Percentiles rank a stretch among this genome's conserved stretches.
These are phyloP conservation scores for Komagataella pastoris DNA, from an alignment of 805 yeast species.

Conservation along the genomic window DNA sequence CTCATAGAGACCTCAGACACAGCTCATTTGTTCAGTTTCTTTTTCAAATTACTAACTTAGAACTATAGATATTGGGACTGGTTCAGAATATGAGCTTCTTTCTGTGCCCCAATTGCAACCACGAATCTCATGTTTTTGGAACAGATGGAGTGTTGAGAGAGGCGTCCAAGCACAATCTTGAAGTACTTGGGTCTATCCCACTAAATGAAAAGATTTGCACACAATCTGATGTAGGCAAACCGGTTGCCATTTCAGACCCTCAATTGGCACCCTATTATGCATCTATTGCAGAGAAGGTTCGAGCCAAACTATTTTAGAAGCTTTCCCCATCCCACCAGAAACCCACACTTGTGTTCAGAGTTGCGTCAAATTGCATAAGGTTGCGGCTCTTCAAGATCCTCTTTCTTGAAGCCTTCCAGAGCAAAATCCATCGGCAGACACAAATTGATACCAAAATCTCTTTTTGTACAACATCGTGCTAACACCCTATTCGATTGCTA, in stretches of 20 bases:
- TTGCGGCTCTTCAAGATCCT: not conserved
- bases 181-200: conserved; percentile 56
- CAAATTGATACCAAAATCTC: not conserved
- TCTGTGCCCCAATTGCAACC: conserved; percentile 64
- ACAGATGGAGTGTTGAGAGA: conserved; percentile 40
- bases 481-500: not conserved
- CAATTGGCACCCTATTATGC: not conserved
- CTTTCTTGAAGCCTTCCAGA: not conserved
- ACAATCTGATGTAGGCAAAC: conserved; percentile 53
- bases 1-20: not conserved
- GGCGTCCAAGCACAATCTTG: conserved; percentile 31
- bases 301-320: not conserved
- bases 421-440: not conserved
- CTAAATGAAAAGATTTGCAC: conserved; percentile 44
- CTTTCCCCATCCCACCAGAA: not conserved
- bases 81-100: conserved; percentile 77
- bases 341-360: not conserved
- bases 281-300: not conserved
- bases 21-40: not conserved
- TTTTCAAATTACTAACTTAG: not conserved
- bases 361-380: not conserved
- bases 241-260: conserved; percentile 28
- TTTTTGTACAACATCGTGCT: not conserved
- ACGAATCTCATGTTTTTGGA: conserved; percentile 67
- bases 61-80: conserved; percentile 39